Evolutionary conservation across 176 grass and related monocot species (phyloP).

Genomic region (Musa acuminata): DNA sequence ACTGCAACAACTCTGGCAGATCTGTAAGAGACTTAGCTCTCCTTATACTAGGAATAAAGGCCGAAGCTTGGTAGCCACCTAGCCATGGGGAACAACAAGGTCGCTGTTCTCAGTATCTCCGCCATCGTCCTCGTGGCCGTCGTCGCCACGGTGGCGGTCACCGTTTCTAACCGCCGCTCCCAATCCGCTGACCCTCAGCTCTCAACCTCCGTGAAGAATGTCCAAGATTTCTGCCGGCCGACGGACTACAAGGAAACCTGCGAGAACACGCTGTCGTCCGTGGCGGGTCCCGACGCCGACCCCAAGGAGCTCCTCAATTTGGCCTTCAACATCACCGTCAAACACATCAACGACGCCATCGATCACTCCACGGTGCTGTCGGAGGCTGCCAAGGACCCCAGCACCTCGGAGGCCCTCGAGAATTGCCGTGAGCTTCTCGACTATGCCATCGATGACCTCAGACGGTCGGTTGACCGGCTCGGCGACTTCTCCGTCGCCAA

Average conservation of each 20-base stretch:
- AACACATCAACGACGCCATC: constrained; percentile 41
- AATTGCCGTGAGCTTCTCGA: constrained; percentile 73
- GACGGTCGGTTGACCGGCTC: constrained; percentile 43
- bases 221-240: constrained; percentile 52
- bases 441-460: constrained; percentile 69
- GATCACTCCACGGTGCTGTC: constrained; percentile 41
- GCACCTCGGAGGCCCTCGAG: constrained; percentile 52
- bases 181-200: constrained; percentile 9
- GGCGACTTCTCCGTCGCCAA: constrained; percentile 64
- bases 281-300: constrained; percentile 27
- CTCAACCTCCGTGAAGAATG: constrained; percentile 44
- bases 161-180: constrained; percentile 26
- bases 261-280: constrained; percentile 39
- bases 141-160: constrained; percentile 51
- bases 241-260: constrained; percentile 66
- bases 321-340: constrained; percentile 46
- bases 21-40: no score
- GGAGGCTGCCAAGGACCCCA: constrained; percentile 42
- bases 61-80: no score
- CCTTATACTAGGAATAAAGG: no score
- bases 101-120: constrained; percentile 43
- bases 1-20: no score
- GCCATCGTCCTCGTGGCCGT: constrained; percentile 26
- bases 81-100: constrained; percentile 25
- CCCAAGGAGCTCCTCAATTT: constrained; percentile 2